Conservation (phyloP, 164 flowering plant species). For the Kingdonia uniflora region DNA sequence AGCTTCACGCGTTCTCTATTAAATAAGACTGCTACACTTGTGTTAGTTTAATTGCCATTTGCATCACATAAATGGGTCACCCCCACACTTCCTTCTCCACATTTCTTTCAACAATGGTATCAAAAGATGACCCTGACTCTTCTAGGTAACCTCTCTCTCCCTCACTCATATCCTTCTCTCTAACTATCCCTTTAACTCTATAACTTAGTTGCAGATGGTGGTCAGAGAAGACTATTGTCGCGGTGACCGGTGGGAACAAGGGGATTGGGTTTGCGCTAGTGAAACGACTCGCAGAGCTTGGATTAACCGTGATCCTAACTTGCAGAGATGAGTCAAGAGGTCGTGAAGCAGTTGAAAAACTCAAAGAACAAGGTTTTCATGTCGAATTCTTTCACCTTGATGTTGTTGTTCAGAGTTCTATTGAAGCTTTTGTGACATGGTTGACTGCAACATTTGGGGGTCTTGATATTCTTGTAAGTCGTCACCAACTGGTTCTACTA, state of each 20-base stretch:
- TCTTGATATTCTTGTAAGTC: slow-evolving; percentile 66
- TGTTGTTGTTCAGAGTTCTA: slow-evolving; percentile 43
- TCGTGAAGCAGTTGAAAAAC: slow-evolving; percentile 30
- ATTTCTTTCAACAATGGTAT: no score
- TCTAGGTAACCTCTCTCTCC: no score
- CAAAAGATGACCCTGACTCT: no score
- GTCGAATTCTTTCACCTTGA: slow-evolving; percentile 46
- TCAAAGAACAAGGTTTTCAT: slow-evolving; percentile 25
- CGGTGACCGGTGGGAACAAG: slow-evolving; percentile 80
- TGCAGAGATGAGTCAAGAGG: slow-evolving; percentile 55
- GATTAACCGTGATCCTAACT: slow-evolving; percentile 61
- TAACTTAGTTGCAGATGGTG: slow-evolving; percentile 43
- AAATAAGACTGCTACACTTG: no score
- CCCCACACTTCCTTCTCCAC: no score
- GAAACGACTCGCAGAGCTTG: slow-evolving; percentile 47
- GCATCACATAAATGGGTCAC: no score
- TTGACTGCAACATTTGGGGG: slow-evolving; percentile 25
- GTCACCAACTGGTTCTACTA: no score
- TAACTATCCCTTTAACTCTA: no score
- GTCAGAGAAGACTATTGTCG: slow-evolving; percentile 52
- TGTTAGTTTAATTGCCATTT: no score
- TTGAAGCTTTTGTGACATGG: slow-evolving; percentile 40
- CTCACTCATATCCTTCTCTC: no score
- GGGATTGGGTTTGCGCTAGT: slow-evolving; percentile 75
- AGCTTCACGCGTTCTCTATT: no score